These are phyloP conservation scores for Melaleuca quinquenervia DNA, from an alignment of 345 rosid species.

Conservation along the genomic window DNA sequence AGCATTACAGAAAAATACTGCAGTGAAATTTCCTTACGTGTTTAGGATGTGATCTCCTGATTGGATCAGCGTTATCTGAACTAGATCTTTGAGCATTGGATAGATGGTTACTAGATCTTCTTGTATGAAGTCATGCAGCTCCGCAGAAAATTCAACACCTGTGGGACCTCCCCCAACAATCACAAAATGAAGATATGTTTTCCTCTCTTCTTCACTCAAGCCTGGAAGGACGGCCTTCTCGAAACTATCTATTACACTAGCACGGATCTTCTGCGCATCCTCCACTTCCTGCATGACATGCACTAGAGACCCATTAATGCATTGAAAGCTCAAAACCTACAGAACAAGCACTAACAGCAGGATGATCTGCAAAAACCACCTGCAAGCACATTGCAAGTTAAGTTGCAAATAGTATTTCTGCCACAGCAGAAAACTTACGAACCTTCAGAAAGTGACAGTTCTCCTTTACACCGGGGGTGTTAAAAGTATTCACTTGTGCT, in stretches of 20 bases:
- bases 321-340: not conserved
- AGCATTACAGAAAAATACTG: not conserved
- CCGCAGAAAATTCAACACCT: slow-evolving; percentile 99
- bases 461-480: slow-evolving; percentile 89
- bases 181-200: slow-evolving; percentile 78
- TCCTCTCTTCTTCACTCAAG: slow-evolving; percentile 69
- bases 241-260: slow-evolving; percentile 77
- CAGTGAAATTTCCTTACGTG: slow-evolving; percentile 32
- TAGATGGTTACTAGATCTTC: slow-evolving; percentile 72
- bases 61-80: slow-evolving; percentile 68
- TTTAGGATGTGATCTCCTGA: slow-evolving; percentile 96
- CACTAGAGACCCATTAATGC: not conserved
- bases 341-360: not conserved
- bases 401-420: not conserved
- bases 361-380: not conserved
- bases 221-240: slow-evolving; percentile 85
- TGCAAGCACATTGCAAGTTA: not conserved
- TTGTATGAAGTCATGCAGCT: slow-evolving; percentile 71
- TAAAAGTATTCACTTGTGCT: slow-evolving; percentile 88
- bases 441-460: slow-evolving; percentile 96
- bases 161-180: slow-evolving; percentile 99
- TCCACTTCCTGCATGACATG: slow-evolving; percentile 65
- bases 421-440: not conserved
- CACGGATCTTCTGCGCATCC: slow-evolving; percentile 88
- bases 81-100: slow-evolving; percentile 60